A percentile compares a stretch with the other conserved stretches of the same genome.
Evolutionary conservation across 2,329 filamentous ascomycete genomes (phyloP).

Genomic region (Dactylellina cionopaga): DNA sequence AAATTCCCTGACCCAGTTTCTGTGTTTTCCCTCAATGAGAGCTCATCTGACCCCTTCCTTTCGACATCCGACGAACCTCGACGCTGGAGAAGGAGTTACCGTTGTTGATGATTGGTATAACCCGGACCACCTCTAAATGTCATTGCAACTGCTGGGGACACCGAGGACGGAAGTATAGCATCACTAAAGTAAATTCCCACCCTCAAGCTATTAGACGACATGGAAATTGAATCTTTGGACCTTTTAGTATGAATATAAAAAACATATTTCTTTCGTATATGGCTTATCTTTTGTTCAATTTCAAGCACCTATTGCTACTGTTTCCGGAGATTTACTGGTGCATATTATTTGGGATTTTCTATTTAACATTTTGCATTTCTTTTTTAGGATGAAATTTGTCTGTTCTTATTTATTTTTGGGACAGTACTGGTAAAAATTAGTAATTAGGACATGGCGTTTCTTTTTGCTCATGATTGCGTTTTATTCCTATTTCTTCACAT

Average conservation of each 20-base stretch:
- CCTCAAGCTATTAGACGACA: slow-evolving; percentile 42
- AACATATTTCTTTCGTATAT: slow-evolving; percentile 7
- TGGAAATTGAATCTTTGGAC: slow-evolving; percentile 31
- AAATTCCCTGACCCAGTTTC: slow-evolving; percentile 35
- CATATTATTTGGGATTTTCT: too few relatives aligned
- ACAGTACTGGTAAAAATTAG: not conserved
- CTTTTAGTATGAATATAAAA: too few relatives aligned
- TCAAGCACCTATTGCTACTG: slow-evolving; percentile 27
- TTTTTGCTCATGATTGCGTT: not conserved
- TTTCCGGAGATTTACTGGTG: slow-evolving; percentile 14
- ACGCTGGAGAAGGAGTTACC: slow-evolving; percentile 21
- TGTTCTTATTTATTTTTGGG: not conserved
- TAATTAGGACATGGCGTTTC: not conserved
- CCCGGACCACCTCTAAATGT: slow-evolving; percentile 25
- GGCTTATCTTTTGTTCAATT: slow-evolving; percentile 14
- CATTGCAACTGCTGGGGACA: slow-evolving; percentile 34
- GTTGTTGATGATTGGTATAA: slow-evolving; percentile 3
- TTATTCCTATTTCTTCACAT: not conserved
- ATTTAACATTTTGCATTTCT: slow-evolving; percentile 12
- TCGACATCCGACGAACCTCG: slow-evolving; percentile 38
- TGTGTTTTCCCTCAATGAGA: slow-evolving; percentile 29
- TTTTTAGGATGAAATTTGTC: too few relatives aligned
- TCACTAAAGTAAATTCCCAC: slow-evolving; percentile 32
- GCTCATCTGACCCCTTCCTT: slow-evolving; percentile 31
- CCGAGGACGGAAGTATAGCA: slow-evolving; percentile 19